Percentiles rank a stretch among this genome's conserved stretches.
phyloP scores from a whole-genome alignment of 1,284 basidiomycete species.

The Rhodotorula sp. region DNA sequence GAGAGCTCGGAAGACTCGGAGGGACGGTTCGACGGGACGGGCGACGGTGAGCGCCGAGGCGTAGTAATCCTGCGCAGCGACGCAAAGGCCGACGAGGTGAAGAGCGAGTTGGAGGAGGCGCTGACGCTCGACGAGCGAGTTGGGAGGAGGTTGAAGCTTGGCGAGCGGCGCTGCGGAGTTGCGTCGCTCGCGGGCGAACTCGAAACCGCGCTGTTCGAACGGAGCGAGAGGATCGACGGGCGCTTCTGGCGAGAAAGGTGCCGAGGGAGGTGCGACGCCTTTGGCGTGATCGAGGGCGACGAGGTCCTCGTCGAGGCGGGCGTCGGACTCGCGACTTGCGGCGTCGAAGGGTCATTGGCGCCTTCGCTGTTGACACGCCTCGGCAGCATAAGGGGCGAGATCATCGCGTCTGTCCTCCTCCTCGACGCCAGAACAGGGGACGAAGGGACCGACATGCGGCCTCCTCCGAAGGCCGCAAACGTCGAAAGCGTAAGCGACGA shows the following conservation, averaged over 20 bases:
- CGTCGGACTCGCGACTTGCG: too few relatives aligned
- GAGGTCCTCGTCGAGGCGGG: too few relatives aligned
- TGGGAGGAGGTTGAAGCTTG: background rate
- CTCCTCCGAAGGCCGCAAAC: too few relatives aligned
- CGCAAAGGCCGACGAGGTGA: background rate
- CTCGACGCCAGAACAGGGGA: too few relatives aligned
- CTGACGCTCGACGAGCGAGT: background rate
- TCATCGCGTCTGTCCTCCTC: too few relatives aligned
- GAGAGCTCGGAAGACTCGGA: conserved; percentile 15
- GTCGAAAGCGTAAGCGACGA: background rate
- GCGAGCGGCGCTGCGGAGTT: background rate
- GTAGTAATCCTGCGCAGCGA: background rate
- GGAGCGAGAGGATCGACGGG: background rate
- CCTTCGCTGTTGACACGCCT: too few relatives aligned
- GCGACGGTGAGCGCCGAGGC: background rate
- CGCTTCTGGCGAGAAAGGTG: background rate
- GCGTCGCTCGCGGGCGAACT: background rate
- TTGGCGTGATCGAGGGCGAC: too few relatives aligned
- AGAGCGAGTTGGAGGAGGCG: background rate
- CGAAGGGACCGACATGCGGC: too few relatives aligned
- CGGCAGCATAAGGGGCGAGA: too few relatives aligned
- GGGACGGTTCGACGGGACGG: background rate
- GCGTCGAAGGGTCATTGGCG: too few relatives aligned
- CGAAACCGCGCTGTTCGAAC: background rate
- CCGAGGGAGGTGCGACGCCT: too few relatives aligned